Evolutionary conservation across 2,329 filamentous ascomycete species (phyloP).

Genomic region (Hysterium pulicare): DNA sequence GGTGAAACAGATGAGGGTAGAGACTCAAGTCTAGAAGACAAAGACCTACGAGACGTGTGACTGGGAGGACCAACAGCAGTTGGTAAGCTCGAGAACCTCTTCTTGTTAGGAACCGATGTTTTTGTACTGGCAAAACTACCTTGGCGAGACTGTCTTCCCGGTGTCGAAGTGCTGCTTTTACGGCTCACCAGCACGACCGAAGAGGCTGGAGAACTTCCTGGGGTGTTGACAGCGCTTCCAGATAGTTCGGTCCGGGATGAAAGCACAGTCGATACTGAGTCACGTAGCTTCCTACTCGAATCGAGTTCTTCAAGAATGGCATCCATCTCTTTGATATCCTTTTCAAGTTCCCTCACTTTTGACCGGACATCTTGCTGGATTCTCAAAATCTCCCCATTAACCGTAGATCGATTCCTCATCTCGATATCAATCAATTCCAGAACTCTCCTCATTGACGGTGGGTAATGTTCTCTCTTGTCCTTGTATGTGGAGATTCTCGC

Average conservation of each 20-base stretch:
- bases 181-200: conserved; percentile 58
- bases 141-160: conserved; percentile 47
- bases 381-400: conserved; percentile 91
- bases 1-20: conserved; percentile 19
- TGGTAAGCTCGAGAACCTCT: conserved; percentile 50
- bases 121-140: conserved; percentile 44
- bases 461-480: conserved; percentile 90
- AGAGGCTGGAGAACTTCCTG: conserved; percentile 62
- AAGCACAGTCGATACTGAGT: conserved; percentile 89
- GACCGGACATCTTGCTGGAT: conserved; percentile 80
- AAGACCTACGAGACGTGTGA: conserved; percentile 21
- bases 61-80: conserved; percentile 16
- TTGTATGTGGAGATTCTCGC: conserved; percentile 87
- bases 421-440: conserved; percentile 91
- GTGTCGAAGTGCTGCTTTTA: conserved; percentile 47
- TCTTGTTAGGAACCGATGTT: conserved; percentile 39
- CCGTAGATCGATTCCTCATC: conserved; percentile 90
- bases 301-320: conserved; percentile 64
- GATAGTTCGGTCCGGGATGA: conserved; percentile 66
- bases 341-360: conserved; percentile 75
- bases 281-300: conserved; percentile 72
- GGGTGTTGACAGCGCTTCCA: conserved; percentile 63
- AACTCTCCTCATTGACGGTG: conserved; percentile 87
- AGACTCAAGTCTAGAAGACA: conserved; percentile 17
- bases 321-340: conserved; percentile 75